Base-by-base conservation (phyloP, 2,329 filamentous ascomycete species). In the Pyricularia grisea region DNA sequence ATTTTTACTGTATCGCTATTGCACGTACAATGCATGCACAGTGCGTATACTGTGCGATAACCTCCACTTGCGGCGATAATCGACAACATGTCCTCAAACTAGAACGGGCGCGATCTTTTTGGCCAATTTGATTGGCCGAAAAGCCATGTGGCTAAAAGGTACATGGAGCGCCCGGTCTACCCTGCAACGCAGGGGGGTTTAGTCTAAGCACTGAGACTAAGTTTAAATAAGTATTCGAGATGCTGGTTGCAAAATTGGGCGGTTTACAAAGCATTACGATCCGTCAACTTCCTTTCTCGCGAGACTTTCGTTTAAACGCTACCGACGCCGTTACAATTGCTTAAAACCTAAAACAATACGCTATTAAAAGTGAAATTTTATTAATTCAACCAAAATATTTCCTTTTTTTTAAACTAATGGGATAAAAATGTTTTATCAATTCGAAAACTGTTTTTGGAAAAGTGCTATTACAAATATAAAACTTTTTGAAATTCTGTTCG, bases 301-400 rank as follows among this genome's bases (percentile, higher is more conserved):
- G 88, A 1, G 77, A 80, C 0, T 70, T 87, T 50, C 42, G 42
- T 50, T n/a, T 50, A n/a, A 0, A 73, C 73, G 0, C 71, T 0
- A 0, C 31, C 0, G 73, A 82, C 14, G 81, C 81, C 0, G 7
- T 69, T 0, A 58, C 67, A 0, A 81, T 90, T 3, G 69, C 72
- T 0, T 4, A 72, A 0, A 76, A 85, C 0, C 82, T 81, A 14
- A 7, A 76, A 0, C 77, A 83, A 11, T 90, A 87, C 67, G 81
- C 81, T 72, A 20, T 69, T 0, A 74, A 75, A 0, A 81, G 86
- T 0, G 88, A 87, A 0, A 77, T 91, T 0, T 72, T 91, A 0
- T 76, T 92, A 0, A 78, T 87, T 0, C 87, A 90, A 50, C 89
- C 89, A 0, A 88, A 91, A 72, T 85, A 91, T 69, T 74, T 90